Base-by-base conservation (phyloP, 23 red algal species). In the Gracilaria vermiculophylla region DNA sequence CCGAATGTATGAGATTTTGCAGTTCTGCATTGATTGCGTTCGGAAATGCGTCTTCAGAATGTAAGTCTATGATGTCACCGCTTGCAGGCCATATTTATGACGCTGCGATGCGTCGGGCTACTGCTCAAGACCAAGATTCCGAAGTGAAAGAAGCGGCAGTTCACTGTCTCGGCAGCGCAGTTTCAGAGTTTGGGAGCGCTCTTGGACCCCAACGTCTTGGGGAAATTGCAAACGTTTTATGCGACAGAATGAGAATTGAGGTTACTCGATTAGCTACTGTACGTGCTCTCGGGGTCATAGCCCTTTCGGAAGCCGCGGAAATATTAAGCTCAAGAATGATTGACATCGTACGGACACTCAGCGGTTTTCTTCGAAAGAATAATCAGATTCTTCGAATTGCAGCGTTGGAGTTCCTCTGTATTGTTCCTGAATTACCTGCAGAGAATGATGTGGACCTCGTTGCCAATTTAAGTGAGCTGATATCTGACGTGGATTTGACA, bases 71-170 rank as follows among this genome's bases (percentile, higher is more conserved):
- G 56, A 54, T 90, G 40, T 53, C 83, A 8, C 77, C 76, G 16
- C 16, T 83, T 44, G 85, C 57, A 0, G 17, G 62, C 20, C 28
- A 36, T 33, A 90, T 92, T 16, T 62, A 97, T 53, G 80, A 97
- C 29, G 79, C 82, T 49, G 88, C 94, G 10, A 40, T 84, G 58
- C 42, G 45, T 66, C 61, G 94, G 36, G 74, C 86, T 36, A 78
- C 78, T 47, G 88, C 77, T 48, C 79, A 74, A 37, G 90, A 97
- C 50, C 94, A 97, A 61, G 94, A 97, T 25, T 93, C 94, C 0
- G 94, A 97, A 56, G 94, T 97, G 29, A 97, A 93, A 53, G 83
- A 90, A 61, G 90, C 89, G 9, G 87, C 89, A 21, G n/a, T 93
- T 2, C 56, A 73, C 19, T 85, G 69, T 55, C 77, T 94, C 69